These are phyloP conservation scores for Aegilops tauschii DNA, from an alignment of 176 grass and related monocot genomes.

Conservation along the genomic window DNA sequence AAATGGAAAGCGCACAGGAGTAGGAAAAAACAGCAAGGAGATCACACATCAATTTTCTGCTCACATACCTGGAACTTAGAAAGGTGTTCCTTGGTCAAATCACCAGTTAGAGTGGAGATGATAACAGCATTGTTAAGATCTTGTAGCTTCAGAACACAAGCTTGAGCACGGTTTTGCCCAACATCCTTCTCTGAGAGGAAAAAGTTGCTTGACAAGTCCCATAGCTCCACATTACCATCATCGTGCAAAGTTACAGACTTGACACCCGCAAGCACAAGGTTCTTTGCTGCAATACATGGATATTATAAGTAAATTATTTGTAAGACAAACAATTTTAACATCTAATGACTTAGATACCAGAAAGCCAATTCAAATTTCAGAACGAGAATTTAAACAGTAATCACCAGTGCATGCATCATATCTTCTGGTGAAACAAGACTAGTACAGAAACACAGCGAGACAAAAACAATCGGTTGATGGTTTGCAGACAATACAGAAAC, in stretches of 20 bases:
- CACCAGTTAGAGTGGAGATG: slow-evolving; percentile 50
- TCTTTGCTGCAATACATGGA: slow-evolving; percentile 52
- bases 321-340: not conserved
- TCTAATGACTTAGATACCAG: not conserved
- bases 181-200: slow-evolving; percentile 80
- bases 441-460: not conserved
- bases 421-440: not conserved
- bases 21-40: not conserved
- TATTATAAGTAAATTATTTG: not conserved
- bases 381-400: not conserved
- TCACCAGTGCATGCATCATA: not conserved
- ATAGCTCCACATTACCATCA: slow-evolving; percentile 64
- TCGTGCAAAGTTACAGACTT: slow-evolving; percentile 80
- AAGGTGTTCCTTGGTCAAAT: slow-evolving; percentile 67
- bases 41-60: not conserved
- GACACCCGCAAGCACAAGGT: slow-evolving; percentile 81
- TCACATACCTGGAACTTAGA: slow-evolving; percentile 68
- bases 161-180: slow-evolving; percentile 36
- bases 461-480: not conserved
- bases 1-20: not conserved
- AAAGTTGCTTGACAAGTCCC: slow-evolving; percentile 83
- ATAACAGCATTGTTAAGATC: slow-evolving; percentile 82
- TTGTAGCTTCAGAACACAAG: slow-evolving; percentile 55
- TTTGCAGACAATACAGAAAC: not conserved
- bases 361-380: not conserved